Base-by-base conservation (phyloP, 1,139 yeast genomes). In the Nakaseomyces kungkrabaensis region DNA sequence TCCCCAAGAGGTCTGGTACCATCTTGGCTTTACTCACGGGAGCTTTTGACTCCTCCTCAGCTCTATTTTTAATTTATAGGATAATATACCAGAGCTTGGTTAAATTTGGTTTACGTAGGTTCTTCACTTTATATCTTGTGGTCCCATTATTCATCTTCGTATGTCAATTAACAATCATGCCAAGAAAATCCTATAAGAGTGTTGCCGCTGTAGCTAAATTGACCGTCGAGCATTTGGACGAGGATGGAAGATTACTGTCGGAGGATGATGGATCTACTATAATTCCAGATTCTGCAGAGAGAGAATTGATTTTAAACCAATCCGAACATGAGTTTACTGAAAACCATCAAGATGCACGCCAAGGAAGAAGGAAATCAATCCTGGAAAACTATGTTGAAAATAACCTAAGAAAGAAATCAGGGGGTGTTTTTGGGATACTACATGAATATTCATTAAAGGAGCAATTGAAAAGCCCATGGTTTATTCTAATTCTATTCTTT, bases 341-440 rank as follows among this genome's bases (percentile, higher is more conserved):
- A 32, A 41, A 41, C 25, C 24, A n/a, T 6, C 33, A 27, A 7
- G 52, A 48, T 8, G 36, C 38, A 11, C 42, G 36, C 6, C 54
- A 51, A 33, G 46, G 42, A 57, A 13, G 53, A 49, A 46, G 70
- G 49, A 68, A 68, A 48, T 81, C 90, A 0, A 76, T 80, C 1
- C 78, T 78, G 57, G 90, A 84, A 63, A 83, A 78, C 54, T 75
- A 75, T 51, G 72, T 74, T 10, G 92, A 84, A 55, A 71, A 72
- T 13, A 75, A 75, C 56, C 67, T 83, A 50, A 71, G 75, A 37
- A 66, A 71, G 44, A 72, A 79, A 52, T 68, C 86, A 4, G 82
- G 90, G 13, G 95, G 95, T 2, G 78, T 87, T 1, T 87, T 85
- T 70, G 96, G 96, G n/a, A 78, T 83, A 5, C 70, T 89, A 66